phyloP scores from a whole-genome alignment of 768 basidiomycete species.

The Phanerochaete carnosa region DNA sequence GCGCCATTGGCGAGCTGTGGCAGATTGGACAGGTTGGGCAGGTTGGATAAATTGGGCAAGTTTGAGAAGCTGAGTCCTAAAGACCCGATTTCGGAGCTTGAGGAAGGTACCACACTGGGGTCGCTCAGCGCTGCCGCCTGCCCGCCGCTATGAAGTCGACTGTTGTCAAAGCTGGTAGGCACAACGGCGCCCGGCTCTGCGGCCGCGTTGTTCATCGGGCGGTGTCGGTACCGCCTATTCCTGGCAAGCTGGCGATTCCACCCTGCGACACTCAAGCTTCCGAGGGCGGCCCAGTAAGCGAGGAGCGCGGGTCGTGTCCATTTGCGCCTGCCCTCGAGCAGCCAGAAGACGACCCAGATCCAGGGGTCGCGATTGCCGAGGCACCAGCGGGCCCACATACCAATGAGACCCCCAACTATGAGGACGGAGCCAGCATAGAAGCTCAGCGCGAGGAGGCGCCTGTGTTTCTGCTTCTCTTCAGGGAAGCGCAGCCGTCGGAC shows the following conservation, averaged over 20 bases:
- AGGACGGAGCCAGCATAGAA: constrained; percentile 78
- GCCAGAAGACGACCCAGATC: constrained; percentile 78
- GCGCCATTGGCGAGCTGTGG: constrained; percentile 49
- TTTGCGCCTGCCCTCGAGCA: constrained; percentile 68
- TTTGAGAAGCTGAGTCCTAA: constrained; percentile 28
- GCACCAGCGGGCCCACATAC: constrained; percentile 90
- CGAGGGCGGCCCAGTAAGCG: constrained; percentile 81
- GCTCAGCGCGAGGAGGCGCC: constrained; percentile 77
- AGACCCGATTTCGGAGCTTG: constrained; percentile 21
- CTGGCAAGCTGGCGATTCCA: constrained; percentile 92
- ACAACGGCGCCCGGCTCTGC: constrained; percentile 22
- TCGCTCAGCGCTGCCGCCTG: constrained; percentile 24
- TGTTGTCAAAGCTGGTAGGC: not conserved
- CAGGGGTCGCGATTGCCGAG: constrained; percentile 81
- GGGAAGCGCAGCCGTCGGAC: constrained; percentile 78
- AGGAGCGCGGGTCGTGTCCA: constrained; percentile 81
- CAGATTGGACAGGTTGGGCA: constrained; percentile 45
- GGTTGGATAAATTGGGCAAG: constrained; percentile 23
- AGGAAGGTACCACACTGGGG: constrained; percentile 17
- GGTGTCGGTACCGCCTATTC: constrained; percentile 61
- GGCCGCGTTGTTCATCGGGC: constrained; percentile 32
- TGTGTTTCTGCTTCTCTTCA: constrained; percentile 77
- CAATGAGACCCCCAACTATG: constrained; percentile 80
- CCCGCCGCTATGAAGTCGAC: constrained; percentile 10
- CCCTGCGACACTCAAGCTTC: constrained; percentile 83